Conservation (phyloP, 1,284 basidiomycete genomes). For the Neotropicomus parvogracilis region DNA sequence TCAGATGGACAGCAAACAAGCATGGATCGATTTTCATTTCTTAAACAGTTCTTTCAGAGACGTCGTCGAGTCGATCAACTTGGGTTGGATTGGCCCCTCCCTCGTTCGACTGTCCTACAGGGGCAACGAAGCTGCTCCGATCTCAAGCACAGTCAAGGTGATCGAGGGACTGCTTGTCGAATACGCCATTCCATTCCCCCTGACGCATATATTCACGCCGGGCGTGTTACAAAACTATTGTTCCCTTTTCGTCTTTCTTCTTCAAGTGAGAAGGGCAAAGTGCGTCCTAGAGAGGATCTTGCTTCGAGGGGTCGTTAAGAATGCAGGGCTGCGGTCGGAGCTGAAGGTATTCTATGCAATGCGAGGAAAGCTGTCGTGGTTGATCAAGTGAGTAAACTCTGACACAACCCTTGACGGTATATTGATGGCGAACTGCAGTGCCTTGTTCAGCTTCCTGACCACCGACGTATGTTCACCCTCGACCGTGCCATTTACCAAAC, state of each 20-base stretch:
- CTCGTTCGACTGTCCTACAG: slow-evolving; percentile 73
- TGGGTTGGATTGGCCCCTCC: slow-evolving; percentile 55
- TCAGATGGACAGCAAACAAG: slow-evolving; percentile 67
- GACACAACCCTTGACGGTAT: not conserved
- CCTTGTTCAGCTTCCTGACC: slow-evolving; percentile 67
- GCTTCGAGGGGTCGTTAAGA: slow-evolving; percentile 46
- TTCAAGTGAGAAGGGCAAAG: slow-evolving; percentile 75
- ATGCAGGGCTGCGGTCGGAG: slow-evolving; percentile 38
- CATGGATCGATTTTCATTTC: slow-evolving; percentile 83
- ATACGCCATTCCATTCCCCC: slow-evolving; percentile 78
- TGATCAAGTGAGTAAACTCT: slow-evolving; percentile 66
- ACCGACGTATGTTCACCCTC: slow-evolving; percentile 52
- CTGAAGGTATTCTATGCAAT: slow-evolving; percentile 70
- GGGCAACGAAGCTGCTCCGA: slow-evolving; percentile 41
- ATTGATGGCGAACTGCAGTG: slow-evolving; percentile 41
- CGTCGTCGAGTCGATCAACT: slow-evolving; percentile 50
- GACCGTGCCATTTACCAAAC: not conserved
- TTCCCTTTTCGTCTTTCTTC: slow-evolving; percentile 71
- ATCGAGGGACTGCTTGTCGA: slow-evolving; percentile 69
- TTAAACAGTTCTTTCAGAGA: slow-evolving; percentile 76
- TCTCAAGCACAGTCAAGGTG: slow-evolving; percentile 52
- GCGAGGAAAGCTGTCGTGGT: slow-evolving; percentile 74
- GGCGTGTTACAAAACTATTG: slow-evolving; percentile 58
- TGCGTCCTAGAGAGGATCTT: slow-evolving; percentile 65
- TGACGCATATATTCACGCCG: slow-evolving; percentile 75